Base-by-base conservation (phyloP, 2,329 filamentous ascomycete genomes). In the Clarireedia paspali region DNA sequence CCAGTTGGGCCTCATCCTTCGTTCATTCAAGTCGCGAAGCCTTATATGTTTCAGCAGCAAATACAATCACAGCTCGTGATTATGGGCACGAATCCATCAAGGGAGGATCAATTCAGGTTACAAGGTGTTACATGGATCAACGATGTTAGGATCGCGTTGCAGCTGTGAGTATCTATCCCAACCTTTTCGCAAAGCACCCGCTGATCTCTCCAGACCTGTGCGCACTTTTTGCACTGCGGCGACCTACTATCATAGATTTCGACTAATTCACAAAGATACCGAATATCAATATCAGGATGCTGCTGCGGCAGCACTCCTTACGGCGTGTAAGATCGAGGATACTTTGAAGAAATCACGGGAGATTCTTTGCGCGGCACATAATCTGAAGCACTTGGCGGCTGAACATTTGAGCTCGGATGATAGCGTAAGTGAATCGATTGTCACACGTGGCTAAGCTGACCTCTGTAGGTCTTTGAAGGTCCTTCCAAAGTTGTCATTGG, bases 291-390 rank as follows among this genome's bases (percentile, higher is more conserved):
- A 85, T 61, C 73, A 89, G 70, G 92, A 97, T 69, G 91, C 90
- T 1, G 90, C 92, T 0, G 82, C 94, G 6, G 90, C 94, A 1
- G 87, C 90, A 24, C 76, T 99, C 7, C 92, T 97, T 67, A 88
- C 91, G 2, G 91, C 91, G 2, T 97, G 92, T 77, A 99, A 99
- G 74, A 91, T 95, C 47, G 94, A 99, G 72, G 94, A 99, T 71
- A 99, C 94, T 0, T 81, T 96, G 63, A 99, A 99, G 74, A 97
- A 97, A 75, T 95, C 90, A 3, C 84, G 83, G 57, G 94, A 99
- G 61, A 95, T 99, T 59, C 77, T 97, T 15, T 95, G 90, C 57
- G 91, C 91, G 1, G 87, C 89, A 24, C 90, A 92, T 72, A 96
- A 96, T 67, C 75, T 95, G 39, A 94, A 91, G 51, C 61, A 66